phyloP scores from a whole-genome alignment of 2,329 filamentous ascomycete species.

The Sarocladium oryzae region DNA sequence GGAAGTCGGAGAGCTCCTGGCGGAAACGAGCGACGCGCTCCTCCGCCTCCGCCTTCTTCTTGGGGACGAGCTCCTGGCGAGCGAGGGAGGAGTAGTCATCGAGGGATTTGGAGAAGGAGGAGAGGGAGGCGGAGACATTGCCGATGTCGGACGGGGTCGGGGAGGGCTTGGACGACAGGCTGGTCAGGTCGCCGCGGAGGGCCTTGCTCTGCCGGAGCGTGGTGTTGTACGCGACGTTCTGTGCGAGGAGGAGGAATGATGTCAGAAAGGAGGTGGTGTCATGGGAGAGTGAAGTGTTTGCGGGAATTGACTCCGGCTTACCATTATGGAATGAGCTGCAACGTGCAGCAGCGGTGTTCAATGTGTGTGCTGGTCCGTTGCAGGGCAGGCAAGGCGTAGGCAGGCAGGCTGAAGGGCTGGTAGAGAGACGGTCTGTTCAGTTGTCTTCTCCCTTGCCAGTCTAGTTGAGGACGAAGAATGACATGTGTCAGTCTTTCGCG shows the following conservation, averaged over 20 bases:
- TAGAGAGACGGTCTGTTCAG: neutral
- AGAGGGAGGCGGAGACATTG: constrained; percentile 71
- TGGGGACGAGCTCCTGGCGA: constrained; percentile 80
- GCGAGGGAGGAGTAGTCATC: constrained; percentile 86
- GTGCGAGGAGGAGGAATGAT: neutral
- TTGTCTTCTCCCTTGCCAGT: neutral
- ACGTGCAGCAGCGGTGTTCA: neutral
- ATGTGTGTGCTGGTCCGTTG: neutral
- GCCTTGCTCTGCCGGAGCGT: constrained; percentile 78
- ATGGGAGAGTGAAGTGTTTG: too few relatives aligned
- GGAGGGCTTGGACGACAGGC: constrained; percentile 57
- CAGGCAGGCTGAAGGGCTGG: too few relatives aligned
- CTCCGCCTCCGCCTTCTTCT: constrained; percentile 85
- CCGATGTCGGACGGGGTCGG: constrained; percentile 52
- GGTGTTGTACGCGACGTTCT: constrained; percentile 83
- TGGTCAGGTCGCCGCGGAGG: constrained; percentile 69
- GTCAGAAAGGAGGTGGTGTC: too few relatives aligned
- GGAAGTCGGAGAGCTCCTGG: constrained; percentile 72
- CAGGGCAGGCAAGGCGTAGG: neutral
- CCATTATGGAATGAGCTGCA: constrained; percentile 7
- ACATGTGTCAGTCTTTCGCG: neutral
- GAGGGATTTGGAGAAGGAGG: constrained; percentile 78
- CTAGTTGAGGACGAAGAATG: too few relatives aligned
- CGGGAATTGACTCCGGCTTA: neutral
- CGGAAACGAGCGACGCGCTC: constrained; percentile 84